Evolutionary conservation across 148 eudicot genomes (phyloP), one percentile per base, ranked within the genome.

Genomic region (Fallopia convolvulus): DNA sequence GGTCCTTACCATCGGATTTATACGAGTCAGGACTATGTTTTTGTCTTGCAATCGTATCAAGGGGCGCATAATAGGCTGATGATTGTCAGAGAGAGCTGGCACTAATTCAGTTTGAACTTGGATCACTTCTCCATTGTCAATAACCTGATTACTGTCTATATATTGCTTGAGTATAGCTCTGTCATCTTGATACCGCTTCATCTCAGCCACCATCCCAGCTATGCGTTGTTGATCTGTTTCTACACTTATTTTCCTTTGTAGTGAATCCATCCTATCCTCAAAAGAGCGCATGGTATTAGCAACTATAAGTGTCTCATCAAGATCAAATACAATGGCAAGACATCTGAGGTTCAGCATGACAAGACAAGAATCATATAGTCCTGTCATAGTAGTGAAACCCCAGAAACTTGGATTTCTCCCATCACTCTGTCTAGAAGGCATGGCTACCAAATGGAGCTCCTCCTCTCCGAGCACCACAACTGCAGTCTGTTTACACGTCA

Each of bases 291-390:
- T 87, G 6, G 99, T 95, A 80, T 95, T 92, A 39, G 99, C 99
- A 70, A 95, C 97, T 53, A 95, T 83, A 18, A 95, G 91, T 26
- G 99, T 95, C 83, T 95, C 99, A 68, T 95, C 99, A 21, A 95
- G 99, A 84, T 95, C 99, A 86, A 95, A 95, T 48, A 93, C 99
- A 76, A 95, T 95, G 80, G 94, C 94, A 74, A 95, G 99, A 77
- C 99, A 95, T 79, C 99, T 90, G 55, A 93, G 97, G 79, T 95
- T 93, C 81, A 95, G 84, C 98, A 95, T 83, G 74, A 84, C 87
- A 79, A 95, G 93, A 80, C 98, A 92, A 61, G 94, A 89, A 40
- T 86, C 81, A 80, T 95, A 95, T 60, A 95, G 82, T 70, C 92
- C 94, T 12, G 76, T 76, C 42, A 87, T 77, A 70, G 87, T 89